These are phyloP conservation scores for Rhizophora apiculata DNA, from an alignment of 345 rosid genomes.

Conservation along the genomic window DNA sequence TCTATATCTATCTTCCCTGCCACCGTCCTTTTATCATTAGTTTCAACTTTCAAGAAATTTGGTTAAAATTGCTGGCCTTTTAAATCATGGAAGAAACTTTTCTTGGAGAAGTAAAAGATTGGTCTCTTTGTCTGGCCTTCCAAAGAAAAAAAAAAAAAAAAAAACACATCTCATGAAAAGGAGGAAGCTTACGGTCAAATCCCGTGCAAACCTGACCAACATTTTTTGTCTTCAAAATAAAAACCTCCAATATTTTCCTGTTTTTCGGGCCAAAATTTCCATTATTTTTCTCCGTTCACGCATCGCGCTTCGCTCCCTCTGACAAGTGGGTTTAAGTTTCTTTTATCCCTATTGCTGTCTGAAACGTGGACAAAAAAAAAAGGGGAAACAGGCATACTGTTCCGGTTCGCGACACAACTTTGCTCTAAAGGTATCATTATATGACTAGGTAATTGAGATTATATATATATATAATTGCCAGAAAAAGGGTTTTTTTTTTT, in stretches of 20 bases:
- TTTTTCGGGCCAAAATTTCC: neutral
- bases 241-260: no score
- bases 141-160: neutral
- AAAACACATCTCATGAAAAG: neutral
- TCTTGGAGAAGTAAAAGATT: constrained; percentile 35
- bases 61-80: neutral
- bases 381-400: neutral
- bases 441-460: neutral
- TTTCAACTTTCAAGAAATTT: neutral
- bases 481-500: no score
- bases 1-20: neutral
- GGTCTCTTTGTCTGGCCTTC: constrained; percentile 49
- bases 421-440: constrained; percentile 10
- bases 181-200: constrained; percentile 35
- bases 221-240: no score
- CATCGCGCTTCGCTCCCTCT: constrained; percentile 16
- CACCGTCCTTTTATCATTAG: constrained; percentile 3
- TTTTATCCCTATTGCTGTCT: neutral
- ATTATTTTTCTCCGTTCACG: constrained; percentile 15
- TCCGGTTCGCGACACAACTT: constrained; percentile 25
- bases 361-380: constrained; percentile 1
- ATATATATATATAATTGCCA: neutral
- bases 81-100: constrained; percentile 15
- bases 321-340: neutral
- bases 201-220: constrained; percentile 28